Conservation (phyloP, 2,329 filamentous ascomycete genomes). For the Xylaria sp. region DNA sequence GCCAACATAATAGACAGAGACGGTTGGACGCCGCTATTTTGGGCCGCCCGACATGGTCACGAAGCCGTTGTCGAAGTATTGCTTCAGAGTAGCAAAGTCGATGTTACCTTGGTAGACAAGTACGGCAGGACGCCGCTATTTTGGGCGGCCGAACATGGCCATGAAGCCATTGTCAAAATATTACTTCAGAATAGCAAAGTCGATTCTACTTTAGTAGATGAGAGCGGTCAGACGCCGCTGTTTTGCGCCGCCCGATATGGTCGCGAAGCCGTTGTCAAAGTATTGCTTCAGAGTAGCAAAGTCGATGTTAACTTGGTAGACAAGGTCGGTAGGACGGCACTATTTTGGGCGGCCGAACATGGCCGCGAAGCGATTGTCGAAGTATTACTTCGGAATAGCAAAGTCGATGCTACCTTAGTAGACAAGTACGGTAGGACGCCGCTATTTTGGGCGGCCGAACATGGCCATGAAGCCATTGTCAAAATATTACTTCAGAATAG, state of each 20-base stretch:
- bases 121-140: constrained; percentile 8
- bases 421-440: background rate
- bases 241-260: background rate
- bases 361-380: background rate
- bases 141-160: background rate
- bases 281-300: background rate
- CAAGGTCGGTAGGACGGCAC: background rate
- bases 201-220: constrained; percentile 6
- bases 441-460: background rate
- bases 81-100: background rate
- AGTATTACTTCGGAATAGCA: background rate
- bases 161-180: background rate
- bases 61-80: background rate
- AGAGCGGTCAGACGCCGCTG: background rate
- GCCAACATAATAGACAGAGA: too few species aligned
- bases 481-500: background rate
- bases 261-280: background rate
- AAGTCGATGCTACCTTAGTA: background rate
- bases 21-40: background rate
- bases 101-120: background rate
- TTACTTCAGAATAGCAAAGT: background rate
- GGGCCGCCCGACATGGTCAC: background rate
- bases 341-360: constrained; percentile 9
- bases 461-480: background rate
- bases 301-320: background rate